Base-by-base conservation (phyloP, 345 rosid genomes). In the Physaria fendleri region DNA sequence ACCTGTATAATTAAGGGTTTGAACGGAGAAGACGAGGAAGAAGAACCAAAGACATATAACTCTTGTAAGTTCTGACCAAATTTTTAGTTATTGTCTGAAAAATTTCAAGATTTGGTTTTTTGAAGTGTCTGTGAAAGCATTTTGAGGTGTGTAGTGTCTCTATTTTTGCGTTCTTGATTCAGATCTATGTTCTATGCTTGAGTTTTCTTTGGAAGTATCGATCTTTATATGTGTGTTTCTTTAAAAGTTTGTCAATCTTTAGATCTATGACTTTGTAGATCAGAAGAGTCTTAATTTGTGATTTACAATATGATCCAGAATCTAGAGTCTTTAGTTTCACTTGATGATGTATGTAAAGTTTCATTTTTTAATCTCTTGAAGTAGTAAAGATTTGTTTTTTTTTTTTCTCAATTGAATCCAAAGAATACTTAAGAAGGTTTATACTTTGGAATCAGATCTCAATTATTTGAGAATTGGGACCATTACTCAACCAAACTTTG, bases 1-100 rank as follows among this genome's bases (percentile, higher is more conserved):
- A 62, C 62, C 63, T 15, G n/a, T n/a, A n/a, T 14, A 22, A 52
- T 37, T 25, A 49, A 45, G 11, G 11, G 12, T 10, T 37, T 37
- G 9, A 39, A 54, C 62, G 74, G 51, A 55, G 64, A 46, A 55
- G 68, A 62, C 56, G 68, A 61, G 47, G 49, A 61, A 27, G 8
- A 27, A 15, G n/a, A n/a, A n/a, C n/a, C 58, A 27, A 2, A 52
- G 5, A 48, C n/a, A 39, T n/a, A 8, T 6, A 8, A 8, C 20
- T 39, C 12, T 25, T 58, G 67, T 54, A 69, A 54, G 68, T 58
- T 47, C 8, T 15, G 22, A 13, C 45, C n/a, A 44, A 8, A 22
- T 3, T 49, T 34, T 39, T 24, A 3, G 28, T 28, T 29, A n/a
- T 35, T 35, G 40, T 28, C 32, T 20, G n/a, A 1, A 30, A 46